Base-by-base conservation (phyloP, 371 early-diverging fungal species). In the Apophysomyces elegans region DNA sequence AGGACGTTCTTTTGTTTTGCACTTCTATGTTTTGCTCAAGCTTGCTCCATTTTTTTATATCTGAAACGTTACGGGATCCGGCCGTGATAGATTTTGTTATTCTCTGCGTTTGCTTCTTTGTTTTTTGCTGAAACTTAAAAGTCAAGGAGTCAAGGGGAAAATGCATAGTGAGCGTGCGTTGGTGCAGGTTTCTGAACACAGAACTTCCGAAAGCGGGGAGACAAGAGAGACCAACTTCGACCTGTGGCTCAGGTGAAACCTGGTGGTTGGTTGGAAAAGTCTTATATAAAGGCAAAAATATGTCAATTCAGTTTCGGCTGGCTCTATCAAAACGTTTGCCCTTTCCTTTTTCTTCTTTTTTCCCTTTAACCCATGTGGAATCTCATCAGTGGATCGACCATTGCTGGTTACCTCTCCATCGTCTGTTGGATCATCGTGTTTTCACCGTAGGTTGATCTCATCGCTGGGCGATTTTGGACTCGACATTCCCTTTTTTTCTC, bases 371-470 rank as follows among this genome's bases (percentile, higher is more conserved):
- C 14, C 9, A 63, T 63, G 56, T 54, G 47, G 63, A 18, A 63
- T 56, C 56, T 56, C 13, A 39, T 36, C 14, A 35, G 36, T 11
- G 50, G 38, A 14, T 63, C 63, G 21, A 56, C 16, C 37, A 63
- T 56, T 41, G 36, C 63, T 16, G 63, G 63, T 11, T 63, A 63
- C 32, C 26, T 63, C 18, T 63, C 63, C 43, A 63, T 63, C 11
- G 63, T 38, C 26, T 63, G 63, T 56, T 63, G 63, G 63, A 26
- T 63, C 43, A 39, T 63, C 43, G 63, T 63, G 18, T 63, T 63
- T 56, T 21, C 43, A 8, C 63, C 63, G 63, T 63, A 63, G 32
- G 63, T 26, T 12, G 18, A 46, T 58, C 13, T 16, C 37, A 41
- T 18, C 32, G 32, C 32, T 26, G 1, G 32, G 32, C 32, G 32